These are phyloP conservation scores for Amphirosellinia nigrospora DNA, from an alignment of 495 filamentous ascomycete species.

Conservation along the genomic window DNA sequence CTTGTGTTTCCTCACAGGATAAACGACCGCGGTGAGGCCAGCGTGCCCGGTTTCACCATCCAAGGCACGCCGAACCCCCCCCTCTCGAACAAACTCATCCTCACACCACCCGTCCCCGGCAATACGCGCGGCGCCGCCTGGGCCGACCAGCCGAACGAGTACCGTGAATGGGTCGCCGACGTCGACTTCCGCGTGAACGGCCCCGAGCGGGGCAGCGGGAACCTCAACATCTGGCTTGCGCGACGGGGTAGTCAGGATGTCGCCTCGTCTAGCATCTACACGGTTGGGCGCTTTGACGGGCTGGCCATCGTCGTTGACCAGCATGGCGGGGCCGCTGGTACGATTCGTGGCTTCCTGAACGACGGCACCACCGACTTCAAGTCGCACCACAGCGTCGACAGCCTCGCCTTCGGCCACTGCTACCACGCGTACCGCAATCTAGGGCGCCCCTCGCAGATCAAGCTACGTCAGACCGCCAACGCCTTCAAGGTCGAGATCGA, in stretches of 20 bases:
- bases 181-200: slow-evolving; percentile 88
- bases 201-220: slow-evolving; percentile 83
- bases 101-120: slow-evolving; percentile 88
- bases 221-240: slow-evolving; percentile 91
- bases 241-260: slow-evolving; percentile 70
- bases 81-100: slow-evolving; percentile 87
- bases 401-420: slow-evolving; percentile 92
- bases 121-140: slow-evolving; percentile 85
- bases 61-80: slow-evolving; percentile 74
- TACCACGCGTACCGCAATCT: slow-evolving; percentile 90
- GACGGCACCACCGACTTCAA: slow-evolving; percentile 86
- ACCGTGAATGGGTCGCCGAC: slow-evolving; percentile 77
- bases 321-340: slow-evolving; percentile 81
- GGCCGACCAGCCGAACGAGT: slow-evolving; percentile 67
- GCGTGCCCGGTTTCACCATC: slow-evolving; percentile 63
- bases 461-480: slow-evolving; percentile 68
- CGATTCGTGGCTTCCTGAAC: slow-evolving; percentile 90
- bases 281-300: slow-evolving; percentile 81
- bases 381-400: slow-evolving; percentile 77
- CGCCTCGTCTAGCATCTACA: slow-evolving; percentile 79
- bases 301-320: slow-evolving; percentile 86
- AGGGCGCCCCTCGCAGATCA: slow-evolving; percentile 78
- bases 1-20: slow-evolving; percentile 41
- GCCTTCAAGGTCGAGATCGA: slow-evolving; percentile 82
- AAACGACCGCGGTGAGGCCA: slow-evolving; percentile 45